Evolutionary conservation across 352 stramenopile genomes (phyloP).

Genomic region (Globisporangium yorkense): DNA sequence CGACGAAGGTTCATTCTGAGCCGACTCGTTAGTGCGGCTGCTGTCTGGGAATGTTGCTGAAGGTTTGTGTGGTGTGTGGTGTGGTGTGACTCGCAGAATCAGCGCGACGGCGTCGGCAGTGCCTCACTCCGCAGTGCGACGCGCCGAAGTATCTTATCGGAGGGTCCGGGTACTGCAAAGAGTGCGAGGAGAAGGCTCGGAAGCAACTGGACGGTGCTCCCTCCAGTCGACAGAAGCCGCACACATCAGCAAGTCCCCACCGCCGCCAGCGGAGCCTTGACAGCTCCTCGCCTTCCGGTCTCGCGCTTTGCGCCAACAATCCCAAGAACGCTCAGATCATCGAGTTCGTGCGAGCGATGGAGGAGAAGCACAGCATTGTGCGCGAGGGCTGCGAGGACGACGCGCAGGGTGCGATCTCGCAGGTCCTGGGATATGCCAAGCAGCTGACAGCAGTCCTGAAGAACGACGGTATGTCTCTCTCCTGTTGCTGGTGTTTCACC

Average conservation of each 20-base stretch:
- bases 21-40: background rate
- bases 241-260: slow-evolving; percentile 15
- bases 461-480: slow-evolving; percentile 21
- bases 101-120: slow-evolving; percentile 38
- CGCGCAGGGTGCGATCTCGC: slow-evolving; percentile 14
- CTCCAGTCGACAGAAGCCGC: background rate
- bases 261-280: slow-evolving; percentile 49
- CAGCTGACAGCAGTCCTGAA: slow-evolving; percentile 47
- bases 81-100: slow-evolving; percentile 24
- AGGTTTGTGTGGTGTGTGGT: too few species aligned
- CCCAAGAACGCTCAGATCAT: slow-evolving; percentile 38
- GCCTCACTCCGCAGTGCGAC: slow-evolving; percentile 64
- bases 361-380: slow-evolving; percentile 12
- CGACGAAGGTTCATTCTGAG: slow-evolving; percentile 24
- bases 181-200: slow-evolving; percentile 37
- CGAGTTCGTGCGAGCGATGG: slow-evolving; percentile 30
- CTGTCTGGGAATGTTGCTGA: too few species aligned
- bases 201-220: background rate
- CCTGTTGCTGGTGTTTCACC: slow-evolving; percentile 9
- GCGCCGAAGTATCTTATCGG: slow-evolving; percentile 57
- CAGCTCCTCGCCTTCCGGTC: slow-evolving; percentile 14
- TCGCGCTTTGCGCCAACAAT: slow-evolving; percentile 26
- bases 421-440: slow-evolving; percentile 38
- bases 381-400: slow-evolving; percentile 2
- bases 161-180: slow-evolving; percentile 52